Evolutionary conservation across 257 asterid genomes (phyloP).

Genomic region (Anisodus tanguticus): DNA sequence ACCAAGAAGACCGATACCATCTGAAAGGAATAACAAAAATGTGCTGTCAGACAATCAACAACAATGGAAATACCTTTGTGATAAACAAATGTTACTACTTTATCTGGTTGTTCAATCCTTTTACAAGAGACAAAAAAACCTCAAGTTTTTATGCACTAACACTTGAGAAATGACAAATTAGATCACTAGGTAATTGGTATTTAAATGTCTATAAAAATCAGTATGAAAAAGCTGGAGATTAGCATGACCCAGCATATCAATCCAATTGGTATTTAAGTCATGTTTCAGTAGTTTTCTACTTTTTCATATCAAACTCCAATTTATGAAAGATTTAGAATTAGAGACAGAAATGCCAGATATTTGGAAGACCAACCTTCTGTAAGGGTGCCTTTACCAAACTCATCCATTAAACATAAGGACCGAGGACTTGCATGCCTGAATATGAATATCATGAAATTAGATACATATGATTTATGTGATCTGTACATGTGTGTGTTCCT

Average conservation of each 20-base stretch:
- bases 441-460: constrained; percentile 25
- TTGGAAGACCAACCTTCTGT: constrained; percentile 72
- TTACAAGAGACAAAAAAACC: not conserved
- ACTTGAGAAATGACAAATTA: not conserved
- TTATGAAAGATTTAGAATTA: constrained; percentile 13
- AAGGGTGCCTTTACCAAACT: constrained; percentile 97
- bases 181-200: not conserved
- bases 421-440: constrained; percentile 86
- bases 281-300: not conserved
- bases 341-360: not conserved
- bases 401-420: constrained; percentile 91
- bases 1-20: constrained; percentile 97
- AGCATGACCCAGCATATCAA: constrained; percentile 12
- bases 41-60: not conserved
- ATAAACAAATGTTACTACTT: not conserved
- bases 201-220: not conserved
- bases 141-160: not conserved
- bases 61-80: not conserved
- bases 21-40: constrained; percentile 51
- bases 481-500: constrained; percentile 25
- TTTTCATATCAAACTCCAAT: constrained; percentile 3
- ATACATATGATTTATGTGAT: constrained; percentile 24
- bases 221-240: not conserved
- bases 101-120: not conserved
- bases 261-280: not conserved